Base-by-base conservation (phyloP, 441 rosid genomes). In the Euphorbia schlechtendalii region DNA sequence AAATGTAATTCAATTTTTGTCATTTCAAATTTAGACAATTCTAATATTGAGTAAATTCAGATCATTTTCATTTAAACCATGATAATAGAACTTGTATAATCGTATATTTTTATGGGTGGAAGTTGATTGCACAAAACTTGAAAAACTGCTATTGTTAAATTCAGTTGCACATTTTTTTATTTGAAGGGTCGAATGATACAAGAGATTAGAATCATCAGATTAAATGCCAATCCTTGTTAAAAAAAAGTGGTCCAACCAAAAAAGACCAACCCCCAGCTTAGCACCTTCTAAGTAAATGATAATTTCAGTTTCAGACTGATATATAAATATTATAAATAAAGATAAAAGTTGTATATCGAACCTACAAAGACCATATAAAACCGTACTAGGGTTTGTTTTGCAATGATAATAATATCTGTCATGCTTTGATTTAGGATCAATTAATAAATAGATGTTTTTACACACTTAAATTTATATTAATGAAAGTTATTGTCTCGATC, bases 251-350 rank as follows among this genome's bases (percentile, higher is more conserved):
- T 18, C 5, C 6, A 53, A 1, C 7, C 15, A 12, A 57, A 56
- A 34, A 5, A 27, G 32, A 68, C 69, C 72, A 60, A 46, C 45
- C 38, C 43, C 67, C 54, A 56, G 46, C 49, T 3, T 27, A 18
- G 54, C 59, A 25, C 46, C 66, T 41, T 67, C 32, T 0, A 25
- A 57, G 64, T 71, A 71, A 71, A 76, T 65, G 59, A 71, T 74
- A 48, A 69, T 22, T 25, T 64, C 51, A 59, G 36, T 38, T 74
- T 51, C 17, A 53, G 14, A 53, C 55, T 51, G 8, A 13, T 22
- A 3, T 9, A 21, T 22, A 21, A n/a, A n/a, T n/a, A n/a, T 3
- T 8, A 46, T 65, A 38, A 30, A 15, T 15, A 2, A 61, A 60
- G 45, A 59, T 58, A 6, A 4, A 64, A 38, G 38, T 22, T 20